Evolutionary conservation across 331 rosid species (phyloP).

Genomic region (Quercus tomentella): DNA sequence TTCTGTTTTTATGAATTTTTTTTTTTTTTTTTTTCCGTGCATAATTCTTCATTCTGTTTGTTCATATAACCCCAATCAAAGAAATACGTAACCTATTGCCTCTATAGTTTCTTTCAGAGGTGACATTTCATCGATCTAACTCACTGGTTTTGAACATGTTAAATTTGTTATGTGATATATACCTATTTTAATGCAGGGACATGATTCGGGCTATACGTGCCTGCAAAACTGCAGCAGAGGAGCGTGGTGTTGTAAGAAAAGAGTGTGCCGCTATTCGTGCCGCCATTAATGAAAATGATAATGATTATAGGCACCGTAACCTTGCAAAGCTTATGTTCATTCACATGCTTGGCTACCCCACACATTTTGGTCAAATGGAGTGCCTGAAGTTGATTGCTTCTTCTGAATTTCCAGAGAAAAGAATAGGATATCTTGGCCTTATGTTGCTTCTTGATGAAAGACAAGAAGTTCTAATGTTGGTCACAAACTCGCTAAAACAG

Average conservation of each 20-base stretch:
- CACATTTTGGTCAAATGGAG: slow-evolving; percentile 99
- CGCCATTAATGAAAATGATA: slow-evolving; percentile 86
- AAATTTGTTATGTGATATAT: not conserved
- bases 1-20: not conserved
- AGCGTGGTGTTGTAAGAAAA: slow-evolving; percentile 92
- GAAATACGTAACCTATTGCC: not conserved
- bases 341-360: slow-evolving; percentile 99
- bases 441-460: slow-evolving; percentile 99
- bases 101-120: not conserved
- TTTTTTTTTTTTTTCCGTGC: not conserved
- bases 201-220: slow-evolving; percentile 99
- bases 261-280: slow-evolving; percentile 98
- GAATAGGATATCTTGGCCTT: slow-evolving; percentile 98
- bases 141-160: not conserved
- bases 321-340: slow-evolving; percentile 98
- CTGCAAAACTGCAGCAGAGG: slow-evolving; percentile 99
- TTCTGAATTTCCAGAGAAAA: slow-evolving; percentile 97
- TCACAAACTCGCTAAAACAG: slow-evolving; percentile 97
- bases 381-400: slow-evolving; percentile 97
- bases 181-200: slow-evolving; percentile 56
- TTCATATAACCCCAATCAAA: not conserved
- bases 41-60: not conserved
- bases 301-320: slow-evolving; percentile 90
- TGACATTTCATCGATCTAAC: not conserved
- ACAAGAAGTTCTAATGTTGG: slow-evolving; percentile 99